Evolutionary conservation across 192 early-diverging fungal genomes (phyloP), one percentile per base, ranked within the genome.

Genomic region (Gaertneriomyces sp.): DNA sequence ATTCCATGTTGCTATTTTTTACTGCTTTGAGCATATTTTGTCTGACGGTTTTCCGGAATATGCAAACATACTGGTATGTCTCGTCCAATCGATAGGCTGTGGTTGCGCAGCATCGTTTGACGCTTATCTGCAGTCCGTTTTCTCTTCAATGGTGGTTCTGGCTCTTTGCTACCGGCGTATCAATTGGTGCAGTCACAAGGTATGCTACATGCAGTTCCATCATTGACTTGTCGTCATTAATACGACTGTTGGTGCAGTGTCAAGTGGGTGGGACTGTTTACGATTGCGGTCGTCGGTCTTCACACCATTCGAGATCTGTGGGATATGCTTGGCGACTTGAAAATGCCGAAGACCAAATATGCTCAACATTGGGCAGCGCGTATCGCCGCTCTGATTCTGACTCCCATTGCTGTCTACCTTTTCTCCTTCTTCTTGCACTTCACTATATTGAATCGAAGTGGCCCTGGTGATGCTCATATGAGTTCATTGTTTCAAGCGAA

Each of bases 191-290:
- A 50, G 93, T 92, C 0, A 66, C 82, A n/a, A 92, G 90, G 81
- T 85, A 51, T 51, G 45, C 63, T 19, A 16, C 42, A 52, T 14
- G 17, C 10, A 17, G 42, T 17, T 5, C 20, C 41, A 62, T 46
- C 39, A 45, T 58, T 16, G 12, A 52, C 45, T 49, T 51, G 14
- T n/a, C 44, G 9, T n/a, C 17, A 51, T 17, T 73, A 12, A 74
- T 12, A 20, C 47, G 33, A 76, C 42, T 10, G 39, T 58, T 42
- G 7, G 11, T 25, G 39, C 6, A 90, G 88, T 76, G 85, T 94
- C 39, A 99, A 99, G 76, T 99, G 95, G 97, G 92, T 99, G 40
- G 97, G 97, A 0, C 70, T 96, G 19, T 92, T 99, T 75, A 85
- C 87, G 39, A 89, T 94, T 9, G 94, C 91, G 4, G 73, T 96